These are phyloP conservation scores for Corrigiola litoralis DNA, from an alignment of 179 eudicot species.

Conservation along the genomic window DNA sequence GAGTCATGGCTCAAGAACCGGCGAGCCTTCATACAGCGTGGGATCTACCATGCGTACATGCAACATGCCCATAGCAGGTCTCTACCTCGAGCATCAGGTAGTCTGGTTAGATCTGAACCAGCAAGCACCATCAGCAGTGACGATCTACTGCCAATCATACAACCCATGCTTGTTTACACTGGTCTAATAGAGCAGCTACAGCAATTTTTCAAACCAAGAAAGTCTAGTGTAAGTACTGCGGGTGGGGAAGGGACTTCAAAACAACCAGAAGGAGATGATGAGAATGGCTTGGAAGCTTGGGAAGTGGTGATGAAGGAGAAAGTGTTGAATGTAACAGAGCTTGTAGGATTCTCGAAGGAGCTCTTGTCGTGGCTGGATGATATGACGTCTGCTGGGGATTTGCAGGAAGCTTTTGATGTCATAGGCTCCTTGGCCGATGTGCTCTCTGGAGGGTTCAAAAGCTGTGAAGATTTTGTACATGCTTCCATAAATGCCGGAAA, in stretches of 20 bases:
- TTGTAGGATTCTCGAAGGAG: constrained; percentile 83
- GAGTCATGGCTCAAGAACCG: constrained; percentile 94
- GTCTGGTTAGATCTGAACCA: constrained; percentile 20
- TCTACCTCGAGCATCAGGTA: constrained; percentile 31
- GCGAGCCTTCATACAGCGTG: constrained; percentile 75
- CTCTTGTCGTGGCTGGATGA: constrained; percentile 79
- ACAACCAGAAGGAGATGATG: constrained; percentile 47
- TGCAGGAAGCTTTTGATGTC: constrained; percentile 88
- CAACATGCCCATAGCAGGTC: constrained; percentile 66
- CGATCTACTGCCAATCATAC: constrained; percentile 57
- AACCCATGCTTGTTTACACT: constrained; percentile 93
- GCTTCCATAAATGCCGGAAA: constrained; percentile 72
- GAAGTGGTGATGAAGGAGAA: constrained; percentile 83
- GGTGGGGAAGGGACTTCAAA: constrained; percentile 28
- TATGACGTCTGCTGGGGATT: constrained; percentile 51
- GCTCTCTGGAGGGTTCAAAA: constrained; percentile 49
- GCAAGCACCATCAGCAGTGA: constrained; percentile 25
- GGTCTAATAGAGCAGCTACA: constrained; percentile 96
- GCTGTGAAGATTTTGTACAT: constrained; percentile 80
- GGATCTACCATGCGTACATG: constrained; percentile 89
- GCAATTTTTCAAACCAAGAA: constrained; percentile 64
- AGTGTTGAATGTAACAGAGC: constrained; percentile 70
- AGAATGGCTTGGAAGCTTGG: constrained; percentile 66
- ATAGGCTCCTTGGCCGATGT: constrained; percentile 82
- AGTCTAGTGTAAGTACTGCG: constrained; percentile 19